Percentiles rank a stretch among this genome's conserved stretches.
These are phyloP conservation scores for Lasiodiplodia sp. DNA, from an alignment of 2,329 filamentous ascomycete genomes.

Conservation along the genomic window DNA sequence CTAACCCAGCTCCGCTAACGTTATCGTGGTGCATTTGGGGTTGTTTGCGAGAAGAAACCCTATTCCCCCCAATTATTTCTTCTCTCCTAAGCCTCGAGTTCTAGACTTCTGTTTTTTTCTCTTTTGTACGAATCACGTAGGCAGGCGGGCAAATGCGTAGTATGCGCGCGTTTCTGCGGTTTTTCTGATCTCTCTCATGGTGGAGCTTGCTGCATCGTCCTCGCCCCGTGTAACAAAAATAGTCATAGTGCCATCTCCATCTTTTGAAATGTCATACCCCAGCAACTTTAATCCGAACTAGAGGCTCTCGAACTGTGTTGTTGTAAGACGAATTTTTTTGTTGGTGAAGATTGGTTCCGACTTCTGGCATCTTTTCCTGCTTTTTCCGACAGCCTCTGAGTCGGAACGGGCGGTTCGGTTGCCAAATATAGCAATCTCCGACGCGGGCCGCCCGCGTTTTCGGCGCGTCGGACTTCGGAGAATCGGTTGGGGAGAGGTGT, in stretches of 20 bases:
- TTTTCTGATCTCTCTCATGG: neutral
- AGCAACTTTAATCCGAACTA: neutral
- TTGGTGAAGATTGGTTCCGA: neutral
- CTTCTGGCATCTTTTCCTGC: slow-evolving; percentile 30
- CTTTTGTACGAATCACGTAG: slow-evolving; percentile 7
- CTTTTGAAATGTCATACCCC: slow-evolving; percentile 11
- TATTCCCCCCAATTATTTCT: slow-evolving; percentile 24
- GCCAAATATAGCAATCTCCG: slow-evolving; percentile 19
- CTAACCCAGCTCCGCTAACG: slow-evolving; percentile 21
- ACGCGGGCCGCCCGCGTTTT: neutral
- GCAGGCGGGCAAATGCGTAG: neutral
- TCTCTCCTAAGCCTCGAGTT: slow-evolving; percentile 12
- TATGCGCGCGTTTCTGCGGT: neutral
- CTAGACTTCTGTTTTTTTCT: slow-evolving; percentile 14
- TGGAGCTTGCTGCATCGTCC: slow-evolving; percentile 15
- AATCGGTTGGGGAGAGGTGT: neutral
- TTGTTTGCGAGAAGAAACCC: slow-evolving; percentile 11
- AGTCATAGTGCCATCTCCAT: slow-evolving; percentile 15
- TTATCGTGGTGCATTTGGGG: slow-evolving; percentile 15
- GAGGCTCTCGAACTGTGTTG: neutral
- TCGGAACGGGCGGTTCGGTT: neutral
- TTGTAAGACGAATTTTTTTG: neutral
- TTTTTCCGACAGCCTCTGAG: slow-evolving; percentile 54
- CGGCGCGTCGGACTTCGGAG: slow-evolving; percentile 11
- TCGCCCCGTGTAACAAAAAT: slow-evolving; percentile 17